These are phyloP conservation scores for Aspergillus calidoustus DNA, from an alignment of 2,329 filamentous ascomycete genomes.

Conservation along the genomic window DNA sequence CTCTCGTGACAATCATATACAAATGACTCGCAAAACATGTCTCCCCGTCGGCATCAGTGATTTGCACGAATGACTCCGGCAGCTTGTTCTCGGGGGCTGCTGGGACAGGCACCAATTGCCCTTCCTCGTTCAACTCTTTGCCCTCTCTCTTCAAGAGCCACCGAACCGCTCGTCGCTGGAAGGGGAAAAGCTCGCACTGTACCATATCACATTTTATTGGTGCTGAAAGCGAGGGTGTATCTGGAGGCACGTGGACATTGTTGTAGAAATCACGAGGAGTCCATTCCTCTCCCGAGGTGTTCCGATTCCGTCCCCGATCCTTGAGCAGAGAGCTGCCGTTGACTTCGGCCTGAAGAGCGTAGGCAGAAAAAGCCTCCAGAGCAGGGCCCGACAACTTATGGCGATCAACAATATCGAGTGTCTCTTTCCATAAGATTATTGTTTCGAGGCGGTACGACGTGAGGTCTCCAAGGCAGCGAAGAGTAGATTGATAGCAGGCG, in stretches of 20 bases:
- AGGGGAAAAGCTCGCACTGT: constrained; percentile 51
- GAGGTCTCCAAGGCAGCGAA: constrained; percentile 24
- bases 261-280: constrained; percentile 52
- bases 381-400: constrained; percentile 23
- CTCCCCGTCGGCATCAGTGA: constrained; percentile 43
- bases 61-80: constrained; percentile 45
- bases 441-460: constrained; percentile 35
- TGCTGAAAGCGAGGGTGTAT: constrained; percentile 36
- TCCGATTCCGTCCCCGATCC: background rate
- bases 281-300: constrained; percentile 27
- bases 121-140: constrained; percentile 38
- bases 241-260: constrained; percentile 50
- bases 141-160: constrained; percentile 54
- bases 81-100: constrained; percentile 23
- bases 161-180: constrained; percentile 52
- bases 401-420: constrained; percentile 31
- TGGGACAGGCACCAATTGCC: constrained; percentile 30
- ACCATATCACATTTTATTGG: constrained; percentile 41
- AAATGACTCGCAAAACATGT: constrained; percentile 48
- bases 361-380: constrained; percentile 33
- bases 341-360: constrained; percentile 32
- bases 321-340: constrained; percentile 6
- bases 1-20: constrained; percentile 44
- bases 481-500: constrained; percentile 39
- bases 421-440: constrained; percentile 42